These are phyloP conservation scores for Aspergillus sp. DNA, from an alignment of 2,329 filamentous ascomycete species.

Conservation along the genomic window DNA sequence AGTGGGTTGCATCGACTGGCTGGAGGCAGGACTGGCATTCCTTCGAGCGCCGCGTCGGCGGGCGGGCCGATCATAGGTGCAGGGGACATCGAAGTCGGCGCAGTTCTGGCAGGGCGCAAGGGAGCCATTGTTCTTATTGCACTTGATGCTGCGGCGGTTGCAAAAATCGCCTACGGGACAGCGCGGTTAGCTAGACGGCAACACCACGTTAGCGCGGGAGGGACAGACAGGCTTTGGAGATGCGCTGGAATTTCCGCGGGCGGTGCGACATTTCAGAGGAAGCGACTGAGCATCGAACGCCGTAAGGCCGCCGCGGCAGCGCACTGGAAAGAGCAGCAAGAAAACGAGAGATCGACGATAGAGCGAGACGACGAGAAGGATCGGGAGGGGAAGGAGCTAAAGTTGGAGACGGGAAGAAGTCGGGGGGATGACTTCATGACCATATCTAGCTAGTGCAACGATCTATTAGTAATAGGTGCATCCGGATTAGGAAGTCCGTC, in stretches of 20 bases:
- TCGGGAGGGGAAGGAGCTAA: not conserved
- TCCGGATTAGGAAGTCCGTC: not conserved
- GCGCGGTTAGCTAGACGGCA: not conserved
- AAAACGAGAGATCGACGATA: not conserved
- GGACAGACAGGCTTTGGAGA: slow-evolving; percentile 6
- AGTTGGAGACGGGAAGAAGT: not conserved
- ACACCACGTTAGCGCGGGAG: not conserved
- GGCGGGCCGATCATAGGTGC: not conserved
- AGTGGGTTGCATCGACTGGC: not conserved
- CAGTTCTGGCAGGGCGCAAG: slow-evolving; percentile 4
- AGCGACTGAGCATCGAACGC: not conserved
- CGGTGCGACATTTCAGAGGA: not conserved
- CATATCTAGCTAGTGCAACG: not conserved
- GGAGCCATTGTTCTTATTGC: slow-evolving; percentile 5
- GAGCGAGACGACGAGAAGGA: not conserved
- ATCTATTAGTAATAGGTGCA: not conserved
- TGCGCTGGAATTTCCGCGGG: slow-evolving; percentile 5
- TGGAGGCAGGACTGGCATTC: not conserved
- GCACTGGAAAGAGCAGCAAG: not conserved
- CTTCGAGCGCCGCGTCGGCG: not conserved
- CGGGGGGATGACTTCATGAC: not conserved
- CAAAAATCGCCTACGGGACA: slow-evolving; percentile 1
- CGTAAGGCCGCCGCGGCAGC: not conserved
- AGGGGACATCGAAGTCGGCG: slow-evolving; percentile 2
- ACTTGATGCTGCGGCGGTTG: slow-evolving; percentile 5